Conservation (phyloP, 1,139 yeast genomes). For the Sugiyamaella paludigena region DNA sequence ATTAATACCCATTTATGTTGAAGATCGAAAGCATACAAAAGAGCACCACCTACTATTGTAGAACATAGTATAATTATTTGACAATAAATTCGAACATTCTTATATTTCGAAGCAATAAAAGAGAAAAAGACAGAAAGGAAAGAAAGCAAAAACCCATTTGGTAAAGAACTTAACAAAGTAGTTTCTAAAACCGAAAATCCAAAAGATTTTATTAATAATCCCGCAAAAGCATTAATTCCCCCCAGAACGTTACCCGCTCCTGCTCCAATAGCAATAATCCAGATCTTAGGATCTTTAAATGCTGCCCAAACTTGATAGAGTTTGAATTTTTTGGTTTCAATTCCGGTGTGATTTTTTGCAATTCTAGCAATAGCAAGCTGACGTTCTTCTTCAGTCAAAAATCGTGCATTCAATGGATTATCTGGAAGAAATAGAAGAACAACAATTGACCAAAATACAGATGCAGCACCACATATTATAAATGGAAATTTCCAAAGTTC, state of each 20-base stretch:
- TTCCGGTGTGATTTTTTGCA: conserved; percentile 10
- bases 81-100: no score
- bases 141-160: no score
- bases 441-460: conserved; percentile 4
- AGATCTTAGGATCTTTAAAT: conserved; percentile 18
- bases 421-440: conserved; percentile 8
- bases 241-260: conserved; percentile 18
- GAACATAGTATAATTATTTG: no score
- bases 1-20: no score
- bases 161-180: no score
- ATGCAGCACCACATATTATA: conserved; percentile 7
- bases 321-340: conserved; percentile 7
- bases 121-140: no score
- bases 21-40: no score
- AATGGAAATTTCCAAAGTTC: conserved; percentile 9
- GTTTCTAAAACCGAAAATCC: conserved; percentile 17
- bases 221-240: conserved; percentile 23
- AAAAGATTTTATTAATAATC: conserved; percentile 16
- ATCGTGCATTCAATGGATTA: conserved; percentile 4
- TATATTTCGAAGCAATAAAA: no score
- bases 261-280: conserved; percentile 31
- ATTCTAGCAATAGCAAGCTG: conserved; percentile 7
- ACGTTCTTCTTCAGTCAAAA: conserved; percentile 10
- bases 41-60: no score
- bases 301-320: conserved; percentile 10